Percentiles rank a stretch among this genome's conserved stretches.
Conservation (phyloP, 1,284 basidiomycete species). For the Marasmius oreades region DNA sequence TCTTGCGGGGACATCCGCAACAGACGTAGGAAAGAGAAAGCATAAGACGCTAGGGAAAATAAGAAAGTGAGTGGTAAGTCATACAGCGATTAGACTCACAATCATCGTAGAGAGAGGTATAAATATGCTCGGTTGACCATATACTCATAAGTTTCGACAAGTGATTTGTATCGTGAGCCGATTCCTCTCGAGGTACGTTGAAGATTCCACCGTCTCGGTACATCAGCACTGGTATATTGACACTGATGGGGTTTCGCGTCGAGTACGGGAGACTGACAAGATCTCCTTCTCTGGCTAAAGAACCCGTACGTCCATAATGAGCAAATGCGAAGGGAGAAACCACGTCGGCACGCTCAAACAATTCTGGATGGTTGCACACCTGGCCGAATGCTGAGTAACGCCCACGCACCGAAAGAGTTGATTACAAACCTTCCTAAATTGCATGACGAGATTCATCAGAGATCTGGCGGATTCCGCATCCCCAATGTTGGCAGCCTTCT, state of each 20-base stretch:
- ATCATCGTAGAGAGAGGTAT: constrained; percentile 64
- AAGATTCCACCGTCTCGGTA: constrained; percentile 80
- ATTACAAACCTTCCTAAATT: constrained; percentile 86
- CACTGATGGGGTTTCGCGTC: constrained; percentile 83
- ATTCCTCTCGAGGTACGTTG: constrained; percentile 60
- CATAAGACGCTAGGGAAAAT: constrained; percentile 33
- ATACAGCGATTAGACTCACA: constrained; percentile 38
- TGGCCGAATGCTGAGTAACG: constrained; percentile 22
- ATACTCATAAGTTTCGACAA: constrained; percentile 83
- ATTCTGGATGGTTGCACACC: constrained; percentile 98
- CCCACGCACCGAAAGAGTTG: neutral
- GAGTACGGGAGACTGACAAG: constrained; percentile 82
- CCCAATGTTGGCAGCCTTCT: constrained; percentile 86
- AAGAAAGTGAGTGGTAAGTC: neutral
- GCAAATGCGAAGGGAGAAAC: constrained; percentile 90
- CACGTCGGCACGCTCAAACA: constrained; percentile 98
- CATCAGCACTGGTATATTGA: constrained; percentile 73
- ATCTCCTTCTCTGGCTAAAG: constrained; percentile 84
- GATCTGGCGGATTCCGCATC: constrained; percentile 90
- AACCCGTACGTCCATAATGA: constrained; percentile 79
- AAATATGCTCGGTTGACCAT: constrained; percentile 84
- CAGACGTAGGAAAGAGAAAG: constrained; percentile 80
- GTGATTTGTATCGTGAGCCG: constrained; percentile 52
- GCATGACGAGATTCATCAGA: constrained; percentile 99
- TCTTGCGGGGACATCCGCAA: constrained; percentile 62